phyloP scores from a whole-genome alignment of 2,329 filamentous ascomycete genomes.

The Xylariaceae sp. region DNA sequence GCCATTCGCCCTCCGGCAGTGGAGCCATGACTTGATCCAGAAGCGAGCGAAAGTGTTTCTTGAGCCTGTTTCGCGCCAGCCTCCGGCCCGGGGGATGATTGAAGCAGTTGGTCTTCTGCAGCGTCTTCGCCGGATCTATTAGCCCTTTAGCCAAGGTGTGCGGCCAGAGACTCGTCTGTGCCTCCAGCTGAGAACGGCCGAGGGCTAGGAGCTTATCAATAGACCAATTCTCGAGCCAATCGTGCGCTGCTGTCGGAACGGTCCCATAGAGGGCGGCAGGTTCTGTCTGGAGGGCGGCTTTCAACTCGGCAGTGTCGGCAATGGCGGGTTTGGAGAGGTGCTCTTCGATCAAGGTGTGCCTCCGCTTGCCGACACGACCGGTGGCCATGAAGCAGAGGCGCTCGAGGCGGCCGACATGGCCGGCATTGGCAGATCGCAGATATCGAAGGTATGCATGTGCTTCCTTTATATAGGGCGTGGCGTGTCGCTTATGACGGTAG shows the following conservation, averaged over 20 bases:
- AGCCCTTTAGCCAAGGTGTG: conserved; percentile 26
- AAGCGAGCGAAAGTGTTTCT: conserved; percentile 42
- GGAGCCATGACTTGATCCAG: conserved; percentile 49
- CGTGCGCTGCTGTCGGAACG: conserved; percentile 9
- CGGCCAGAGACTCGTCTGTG: conserved; percentile 28
- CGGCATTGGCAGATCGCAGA: conserved; percentile 49
- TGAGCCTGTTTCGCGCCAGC: conserved; percentile 38
- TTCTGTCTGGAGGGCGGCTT: conserved; percentile 15
- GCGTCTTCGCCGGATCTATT: conserved; percentile 29
- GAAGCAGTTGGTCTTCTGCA: conserved; percentile 46
- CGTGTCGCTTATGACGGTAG: conserved; percentile 26
- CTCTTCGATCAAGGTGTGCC: conserved; percentile 41
- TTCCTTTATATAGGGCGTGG: conserved; percentile 32
- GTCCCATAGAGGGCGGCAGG: background rate
- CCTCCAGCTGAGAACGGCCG: conserved; percentile 36
- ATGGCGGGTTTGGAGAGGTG: conserved; percentile 37
- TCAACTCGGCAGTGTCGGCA: conserved; percentile 37
- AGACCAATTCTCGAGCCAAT: conserved; percentile 49
- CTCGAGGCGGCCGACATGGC: conserved; percentile 42
- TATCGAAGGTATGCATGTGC: conserved; percentile 41
- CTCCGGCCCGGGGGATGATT: conserved; percentile 39
- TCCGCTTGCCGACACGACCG: conserved; percentile 46
- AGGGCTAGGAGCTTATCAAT: conserved; percentile 38
- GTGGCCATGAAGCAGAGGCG: conserved; percentile 45
- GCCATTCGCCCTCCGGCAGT: conserved; percentile 49